Evolutionary conservation across 371 early-diverging fungal genomes (phyloP), one percentile per base, ranked within the genome.

Genomic region (Blakeslea trispora): DNA sequence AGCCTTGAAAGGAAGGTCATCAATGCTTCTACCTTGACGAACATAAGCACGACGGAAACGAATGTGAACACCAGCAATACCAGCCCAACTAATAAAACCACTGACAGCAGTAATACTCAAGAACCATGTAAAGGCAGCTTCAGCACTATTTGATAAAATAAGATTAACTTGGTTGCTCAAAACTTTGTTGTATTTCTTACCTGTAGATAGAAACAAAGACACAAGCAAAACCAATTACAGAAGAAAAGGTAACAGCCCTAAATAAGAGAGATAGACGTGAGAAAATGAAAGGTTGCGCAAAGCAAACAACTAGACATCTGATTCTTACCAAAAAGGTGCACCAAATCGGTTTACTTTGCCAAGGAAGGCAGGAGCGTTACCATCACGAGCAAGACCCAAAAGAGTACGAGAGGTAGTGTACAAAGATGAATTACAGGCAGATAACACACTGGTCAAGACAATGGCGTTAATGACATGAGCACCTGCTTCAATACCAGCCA

Each of bases 31-130:
- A 10, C 90, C 91, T 64, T 95, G 95, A 5, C 78, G 76, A 23
- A 76, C 61, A 61, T 83, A 89, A 21, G 92, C 93, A 15, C 72
- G 76, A 23, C 94, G 91, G 87, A 94, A 94, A 13, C 94, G 89
- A 61, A 88, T 67, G 64, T 94, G 93, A 19, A 84, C 81, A 57
- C 82, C 64, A n/a, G 80, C 73, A 57, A 95, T 93, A 51, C 83
- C 82, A 43, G 82, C 49, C 94, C 95, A 95, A 52, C 84, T 84
- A 45, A 89, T 70, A 54, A 93, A 88, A 46, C 92, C 89, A 21
- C 89, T 79, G 14, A 89, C 77, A 4, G 88, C 87, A 45, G 89
- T 81, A 45, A 93, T 75, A 56, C 76, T 84, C 63, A 88, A 68
- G 44, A 93, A 79, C 83, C 89, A 91, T 34, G 71, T 61, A 58